Evolutionary conservation across 1,139 yeast species (phyloP), one percentile per base, ranked within the genome.

Genomic region (Saccharomyces hybrid): DNA sequence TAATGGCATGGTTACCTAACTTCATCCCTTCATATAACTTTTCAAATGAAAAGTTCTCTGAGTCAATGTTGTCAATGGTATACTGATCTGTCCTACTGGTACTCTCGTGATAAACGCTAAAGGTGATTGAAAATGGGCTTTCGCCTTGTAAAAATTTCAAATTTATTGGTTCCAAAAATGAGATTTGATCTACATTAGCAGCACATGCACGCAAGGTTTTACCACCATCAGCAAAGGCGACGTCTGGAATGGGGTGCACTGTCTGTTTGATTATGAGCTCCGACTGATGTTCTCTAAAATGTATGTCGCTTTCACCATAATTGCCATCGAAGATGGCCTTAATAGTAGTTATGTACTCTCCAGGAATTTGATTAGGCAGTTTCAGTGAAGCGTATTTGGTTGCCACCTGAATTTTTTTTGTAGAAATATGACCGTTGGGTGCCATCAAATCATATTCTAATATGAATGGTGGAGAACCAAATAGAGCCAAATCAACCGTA

Each of bases 381-480:
- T 72, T 74, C 38, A 79, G 68, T 19, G 80, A 77, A 2, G 80
- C 81, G 60, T 73, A 74, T 60, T 74, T 77, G 9, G 83, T 75
- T 0, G 82, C 78, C 29, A 79, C 83, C 52, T 78, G 83, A 14
- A 79, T 67, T 41, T 73, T 73, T 58, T 70, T 65, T 25, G 69
- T 57, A 3, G 62, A 49, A 27, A 63, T 60, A 29, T 62, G 60
- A 32, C 88, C 89, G 62, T 71, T 74, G 3, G 96, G 95, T 49
- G 79, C 75, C 38, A 73, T 73, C 28, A 88, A 74, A 42, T 83
- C 82, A 65, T 90, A 91, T 53, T 82, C 82, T 46, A 91, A 74
- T 8, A 80, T 72, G 62, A 89, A 90, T 31, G 98, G 97, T 0
- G 86, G 77, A 3, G 79, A 73, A 0, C 97, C 97, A 48, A 72